phyloP scores from a whole-genome alignment of 176 grass and related monocot species.

The Avena eriantha region DNA sequence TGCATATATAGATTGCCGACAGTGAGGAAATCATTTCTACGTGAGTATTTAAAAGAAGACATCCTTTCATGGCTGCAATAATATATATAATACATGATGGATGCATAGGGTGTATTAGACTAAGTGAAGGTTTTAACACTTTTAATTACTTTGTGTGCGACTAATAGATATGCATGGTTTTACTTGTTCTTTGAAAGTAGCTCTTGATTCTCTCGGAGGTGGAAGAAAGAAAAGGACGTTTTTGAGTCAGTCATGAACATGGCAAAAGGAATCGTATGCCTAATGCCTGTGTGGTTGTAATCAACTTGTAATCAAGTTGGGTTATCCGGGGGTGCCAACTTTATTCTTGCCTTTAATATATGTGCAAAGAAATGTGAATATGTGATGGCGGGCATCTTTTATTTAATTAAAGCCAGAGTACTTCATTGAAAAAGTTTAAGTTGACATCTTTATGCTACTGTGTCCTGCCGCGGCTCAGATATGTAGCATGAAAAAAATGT shows the following conservation, averaged over 20 bases:
- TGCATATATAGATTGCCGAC: slow-evolving; percentile 11
- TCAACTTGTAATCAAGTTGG: neutral
- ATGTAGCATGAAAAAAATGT: neutral
- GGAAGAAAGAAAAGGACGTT: neutral
- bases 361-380: slow-evolving; percentile 4
- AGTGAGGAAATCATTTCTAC: neutral
- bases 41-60: neutral
- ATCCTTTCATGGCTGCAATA: neutral
- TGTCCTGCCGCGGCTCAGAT: no score
- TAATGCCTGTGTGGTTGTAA: neutral
- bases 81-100: neutral
- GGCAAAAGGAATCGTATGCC: neutral
- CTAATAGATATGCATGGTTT: neutral
- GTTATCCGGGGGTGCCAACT: neutral
- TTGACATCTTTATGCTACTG: no score
- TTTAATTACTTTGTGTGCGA: neutral
- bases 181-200: neutral
- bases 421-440: neutral
- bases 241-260: neutral
- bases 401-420: neutral
- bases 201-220: neutral
- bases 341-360: slow-evolving; percentile 10
- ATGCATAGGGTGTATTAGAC: neutral
- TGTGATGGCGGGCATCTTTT: slow-evolving; percentile 8
- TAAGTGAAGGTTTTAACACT: neutral